These are phyloP conservation scores for Breynia disticha DNA, from an alignment of 441 rosid species.

Conservation along the genomic window DNA sequence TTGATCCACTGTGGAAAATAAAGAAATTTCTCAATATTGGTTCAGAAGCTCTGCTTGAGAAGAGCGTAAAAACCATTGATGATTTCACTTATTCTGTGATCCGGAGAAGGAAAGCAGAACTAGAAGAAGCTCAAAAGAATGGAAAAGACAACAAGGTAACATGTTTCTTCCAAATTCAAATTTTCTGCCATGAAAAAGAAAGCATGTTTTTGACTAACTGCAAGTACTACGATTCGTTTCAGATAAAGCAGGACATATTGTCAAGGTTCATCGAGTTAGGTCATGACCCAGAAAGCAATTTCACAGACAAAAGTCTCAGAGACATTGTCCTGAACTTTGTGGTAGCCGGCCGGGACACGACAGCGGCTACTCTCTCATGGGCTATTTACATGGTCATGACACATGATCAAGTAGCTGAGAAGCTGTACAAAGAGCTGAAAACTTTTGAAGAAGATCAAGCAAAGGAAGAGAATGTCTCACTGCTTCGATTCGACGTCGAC, in stretches of 20 bases:
- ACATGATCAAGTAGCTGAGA: constrained; percentile 49
- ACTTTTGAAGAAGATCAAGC: constrained; percentile 54
- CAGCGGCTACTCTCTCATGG: constrained; percentile 95
- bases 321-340: constrained; percentile 89
- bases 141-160: constrained; percentile 41
- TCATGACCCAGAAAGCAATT: constrained; percentile 52
- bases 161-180: neutral
- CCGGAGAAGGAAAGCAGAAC: constrained; percentile 61
- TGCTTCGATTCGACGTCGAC: constrained; percentile 28
- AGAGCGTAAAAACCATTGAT: constrained; percentile 60
- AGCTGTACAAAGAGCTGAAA: constrained; percentile 59
- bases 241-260: constrained; percentile 77
- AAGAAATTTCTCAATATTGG: constrained; percentile 68
- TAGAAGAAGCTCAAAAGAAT: constrained; percentile 30
- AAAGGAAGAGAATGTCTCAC: constrained; percentile 34
- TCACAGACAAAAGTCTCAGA: constrained; percentile 75
- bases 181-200: neutral
- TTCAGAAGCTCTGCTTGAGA: constrained; percentile 78
- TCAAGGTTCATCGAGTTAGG: constrained; percentile 79
- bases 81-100: constrained; percentile 91
- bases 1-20: constrained; percentile 80
- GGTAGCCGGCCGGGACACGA: constrained; percentile 90
- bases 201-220: too few relatives aligned
- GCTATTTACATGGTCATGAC: constrained; percentile 72
- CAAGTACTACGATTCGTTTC: constrained; percentile 1